Evolutionary conservation across 306 rosid genomes (phyloP).

Genomic region (Arachis stenosperma): DNA sequence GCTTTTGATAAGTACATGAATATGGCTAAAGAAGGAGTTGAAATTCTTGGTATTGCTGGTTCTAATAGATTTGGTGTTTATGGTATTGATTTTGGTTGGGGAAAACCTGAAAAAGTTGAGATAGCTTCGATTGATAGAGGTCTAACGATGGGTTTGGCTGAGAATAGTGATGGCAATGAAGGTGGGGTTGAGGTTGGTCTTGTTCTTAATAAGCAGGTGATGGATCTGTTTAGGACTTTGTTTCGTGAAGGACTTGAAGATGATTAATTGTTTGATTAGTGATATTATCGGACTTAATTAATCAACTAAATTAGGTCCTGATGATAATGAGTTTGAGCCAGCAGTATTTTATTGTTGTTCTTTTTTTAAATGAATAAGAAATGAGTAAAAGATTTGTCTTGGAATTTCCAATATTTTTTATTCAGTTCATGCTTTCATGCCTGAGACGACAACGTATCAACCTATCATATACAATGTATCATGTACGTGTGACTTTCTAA

Average conservation of each 20-base stretch:
- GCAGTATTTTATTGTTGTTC: too few relatives aligned
- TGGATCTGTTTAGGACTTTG: constrained; percentile 16
- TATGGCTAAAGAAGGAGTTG: neutral
- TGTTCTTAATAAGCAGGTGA: constrained; percentile 15
- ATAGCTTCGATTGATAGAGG: constrained; percentile 33
- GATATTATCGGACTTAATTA: too few relatives aligned
- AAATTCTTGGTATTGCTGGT: constrained; percentile 37
- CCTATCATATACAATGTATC: too few relatives aligned
- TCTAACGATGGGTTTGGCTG: constrained; percentile 41
- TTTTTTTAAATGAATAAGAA: too few relatives aligned
- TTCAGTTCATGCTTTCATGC: too few relatives aligned
- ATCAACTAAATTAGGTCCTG: too few relatives aligned
- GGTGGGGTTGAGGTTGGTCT: constrained; percentile 48
- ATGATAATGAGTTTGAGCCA: too few relatives aligned
- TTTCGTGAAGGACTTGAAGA: constrained; percentile 28
- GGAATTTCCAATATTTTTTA: too few relatives aligned
- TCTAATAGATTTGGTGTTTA: constrained; percentile 53
- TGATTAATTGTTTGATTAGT: neutral
- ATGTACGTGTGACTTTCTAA: too few relatives aligned
- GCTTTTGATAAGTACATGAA: accelerated
- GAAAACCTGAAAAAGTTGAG: constrained; percentile 51
- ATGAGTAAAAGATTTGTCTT: too few relatives aligned
- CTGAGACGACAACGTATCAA: too few relatives aligned
- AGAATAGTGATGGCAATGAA: constrained; percentile 26
- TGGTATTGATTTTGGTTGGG: constrained; percentile 58